Evolutionary conservation across 2,329 filamentous ascomycete species (phyloP), one percentile per base, ranked within the genome.

Genomic region (Sarocladium kiliense): DNA sequence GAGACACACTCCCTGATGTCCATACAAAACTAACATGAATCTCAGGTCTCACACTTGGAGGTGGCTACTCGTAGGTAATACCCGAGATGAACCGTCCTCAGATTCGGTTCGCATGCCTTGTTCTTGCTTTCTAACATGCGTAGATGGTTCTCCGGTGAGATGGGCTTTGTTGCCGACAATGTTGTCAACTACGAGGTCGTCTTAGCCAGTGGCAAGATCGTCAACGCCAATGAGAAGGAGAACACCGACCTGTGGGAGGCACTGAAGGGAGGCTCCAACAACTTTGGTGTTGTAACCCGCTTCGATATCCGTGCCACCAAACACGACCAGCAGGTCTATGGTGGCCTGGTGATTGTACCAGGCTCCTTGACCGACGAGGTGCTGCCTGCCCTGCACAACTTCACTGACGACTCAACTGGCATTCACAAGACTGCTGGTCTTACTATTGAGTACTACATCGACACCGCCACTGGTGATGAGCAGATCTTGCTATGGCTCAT

Each of bases 181-280:
- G 68, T 77, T 3, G 54, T 64, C 30, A 68, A 67, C 54, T 75
- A 75, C 57, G 69, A 56, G 47, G 47, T 79, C 26, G 74, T 79
- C 2, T 67, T 76, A 1, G 70, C 71, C 1, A 63, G 63, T 53
- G 75, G 75, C 25, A 45, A 60, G 3, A 67, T 78, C 30, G 62
- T 76, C 27, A 69, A 71, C 18, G 75, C 71, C 16, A 74, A 69
- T 37, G 62, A 61, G 1, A 55, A 59, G 0, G 56, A 65, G 2
- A 67, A 76, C 58, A 11, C 61, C 0, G 74, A 78, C 55, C 67
- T 79, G 2, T 77, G 66, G 60, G 67, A 66, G 53, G 76, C 75
- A 0, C 65, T 77, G 2, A 72, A 73, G 55, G 76, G 75, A 12
- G 76, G 76, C 39, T 66, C 67, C 14, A 72, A 68, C 57, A 78